Conservation (phyloP, 1,284 basidiomycete genomes). For the Rhodotorula glutinis region DNA sequence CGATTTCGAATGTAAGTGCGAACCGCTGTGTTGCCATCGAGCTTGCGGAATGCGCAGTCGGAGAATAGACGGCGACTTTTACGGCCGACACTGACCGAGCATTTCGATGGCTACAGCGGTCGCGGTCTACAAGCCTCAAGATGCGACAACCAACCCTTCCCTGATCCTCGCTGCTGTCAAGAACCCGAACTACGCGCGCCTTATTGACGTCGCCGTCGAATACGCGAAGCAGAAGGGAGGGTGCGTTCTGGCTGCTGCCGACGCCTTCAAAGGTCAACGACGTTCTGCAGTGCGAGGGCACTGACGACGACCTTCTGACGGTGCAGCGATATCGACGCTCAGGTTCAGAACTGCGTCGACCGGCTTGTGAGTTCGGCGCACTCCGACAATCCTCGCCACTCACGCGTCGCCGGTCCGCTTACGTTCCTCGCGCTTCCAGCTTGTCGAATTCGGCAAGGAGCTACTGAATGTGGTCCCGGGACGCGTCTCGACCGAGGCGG, state of each 20-base stretch:
- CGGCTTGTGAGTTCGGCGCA: slow-evolving; percentile 63
- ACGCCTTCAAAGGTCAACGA: too few relatives aligned
- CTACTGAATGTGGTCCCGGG: slow-evolving; percentile 95
- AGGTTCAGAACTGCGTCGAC: slow-evolving; percentile 76
- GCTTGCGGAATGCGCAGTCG: too few relatives aligned
- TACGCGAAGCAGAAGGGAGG: slow-evolving; percentile 78
- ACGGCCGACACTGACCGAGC: too few relatives aligned
- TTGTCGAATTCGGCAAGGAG: slow-evolving; percentile 94
- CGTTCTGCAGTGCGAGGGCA: too few relatives aligned
- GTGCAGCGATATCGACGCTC: slow-evolving; percentile 60
- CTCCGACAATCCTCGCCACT: too few relatives aligned
- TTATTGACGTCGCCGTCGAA: slow-evolving; percentile 79
- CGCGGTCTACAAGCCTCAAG: slow-evolving; percentile 89
- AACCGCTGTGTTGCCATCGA: not conserved
- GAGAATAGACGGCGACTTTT: too few relatives aligned
- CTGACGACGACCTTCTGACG: too few relatives aligned
- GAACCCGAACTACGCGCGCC: slow-evolving; percentile 76
- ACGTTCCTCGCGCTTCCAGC: slow-evolving; percentile 52
- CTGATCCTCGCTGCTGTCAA: slow-evolving; percentile 86
- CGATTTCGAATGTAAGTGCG: slow-evolving; percentile 58
- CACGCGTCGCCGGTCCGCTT: not conserved
- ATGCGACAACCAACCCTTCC: slow-evolving; percentile 85
- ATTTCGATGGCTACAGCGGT: slow-evolving; percentile 58
- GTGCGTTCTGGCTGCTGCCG: too few relatives aligned
- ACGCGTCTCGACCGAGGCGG: slow-evolving; percentile 98